Conservation (phyloP, 495 filamentous ascomycete species). For the Penicillium waksmanii region DNA sequence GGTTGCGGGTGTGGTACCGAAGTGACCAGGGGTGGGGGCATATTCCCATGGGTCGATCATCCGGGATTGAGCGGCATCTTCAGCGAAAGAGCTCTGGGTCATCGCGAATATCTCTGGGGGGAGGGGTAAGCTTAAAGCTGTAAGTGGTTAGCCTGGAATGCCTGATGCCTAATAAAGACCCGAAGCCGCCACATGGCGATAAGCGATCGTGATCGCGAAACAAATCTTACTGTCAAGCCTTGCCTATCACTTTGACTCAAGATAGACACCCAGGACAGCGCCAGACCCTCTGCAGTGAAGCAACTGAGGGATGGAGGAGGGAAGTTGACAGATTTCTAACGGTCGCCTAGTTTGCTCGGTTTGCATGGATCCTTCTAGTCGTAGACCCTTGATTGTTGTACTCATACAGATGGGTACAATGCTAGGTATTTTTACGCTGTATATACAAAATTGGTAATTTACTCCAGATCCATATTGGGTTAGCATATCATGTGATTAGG, state of each 20-base stretch:
- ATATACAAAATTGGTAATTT: conserved; percentile 17
- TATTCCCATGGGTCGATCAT: too few relatives aligned
- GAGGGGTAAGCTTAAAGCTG: too few relatives aligned
- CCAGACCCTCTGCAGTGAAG: conserved; percentile 22
- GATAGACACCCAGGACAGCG: conserved; percentile 16
- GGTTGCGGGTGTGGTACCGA: too few relatives aligned
- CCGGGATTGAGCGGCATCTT: too few relatives aligned
- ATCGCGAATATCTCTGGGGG: too few relatives aligned
- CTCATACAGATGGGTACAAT: conserved; percentile 14
- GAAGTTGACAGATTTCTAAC: conserved; percentile 20
- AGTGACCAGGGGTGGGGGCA: too few relatives aligned
- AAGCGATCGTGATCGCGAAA: conserved; percentile 20
- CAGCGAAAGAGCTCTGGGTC: too few relatives aligned
- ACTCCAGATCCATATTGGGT: conserved; percentile 15
- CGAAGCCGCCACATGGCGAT: conserved; percentile 22
- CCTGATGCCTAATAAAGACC: conserved; percentile 22
- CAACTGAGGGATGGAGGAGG: conserved; percentile 15
- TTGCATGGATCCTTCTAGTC: conserved; percentile 25
- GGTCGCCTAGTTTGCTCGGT: conserved; percentile 21
- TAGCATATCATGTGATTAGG: conserved; percentile 10
- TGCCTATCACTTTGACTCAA: conserved; percentile 19
- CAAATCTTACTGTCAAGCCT: conserved; percentile 24
- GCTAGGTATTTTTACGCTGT: conserved; percentile 15
- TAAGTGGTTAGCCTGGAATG: conserved; percentile 18
- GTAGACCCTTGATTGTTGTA: conserved; percentile 10